Evolutionary conservation across 768 basidiomycete species (phyloP), one percentile per base, ranked within the genome.

Genomic region (Dioszegia crocea): DNA sequence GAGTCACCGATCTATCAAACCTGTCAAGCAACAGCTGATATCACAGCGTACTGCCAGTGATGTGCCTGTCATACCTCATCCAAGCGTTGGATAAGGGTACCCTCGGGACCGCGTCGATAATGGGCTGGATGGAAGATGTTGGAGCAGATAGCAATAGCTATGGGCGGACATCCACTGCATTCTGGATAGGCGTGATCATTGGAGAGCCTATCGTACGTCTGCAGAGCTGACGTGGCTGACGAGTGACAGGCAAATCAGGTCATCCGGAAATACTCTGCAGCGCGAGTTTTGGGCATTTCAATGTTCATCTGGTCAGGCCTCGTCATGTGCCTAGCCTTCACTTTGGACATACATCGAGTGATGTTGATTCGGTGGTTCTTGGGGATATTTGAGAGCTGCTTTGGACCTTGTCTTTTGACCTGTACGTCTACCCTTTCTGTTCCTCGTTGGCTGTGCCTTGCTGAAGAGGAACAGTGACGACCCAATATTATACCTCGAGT

Each of bases 391-490:
- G 61, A 63, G 43, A 59, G 57, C 16, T 24, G 38, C 16, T 54
- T 63, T 17, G 57, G 57, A 4, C 61, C 61, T 1, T 58, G 56
- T 39, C 46, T 63, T 3, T 17, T 58, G 16, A 49, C 61, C 11
- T 57, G 56, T 58, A 46, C 0, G 61, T 56, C 39, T 12, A 24
- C 9, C 4, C 6, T 24, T 30, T 8, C 27, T 46, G 41, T 60
- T 44, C 31, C 54, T 14, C 55, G 82, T 26, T 40, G n/a, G 58
- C 48, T 54, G 17, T 61, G 63, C 23, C 39, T 61, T 79, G 75
- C 66, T 48, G 81, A 82, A 64, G 82, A 79, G 1, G 56, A 81
- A 21, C 81, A 83, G 63, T 66, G 44, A 60, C 64, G n/a, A 63
- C 59, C 3, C 64, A 66, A 44, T 66, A 62, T 61, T 66, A 53